Evolutionary conservation across 176 grass and related monocot genomes (phyloP).

Genomic region (Oropetium thomaeum): DNA sequence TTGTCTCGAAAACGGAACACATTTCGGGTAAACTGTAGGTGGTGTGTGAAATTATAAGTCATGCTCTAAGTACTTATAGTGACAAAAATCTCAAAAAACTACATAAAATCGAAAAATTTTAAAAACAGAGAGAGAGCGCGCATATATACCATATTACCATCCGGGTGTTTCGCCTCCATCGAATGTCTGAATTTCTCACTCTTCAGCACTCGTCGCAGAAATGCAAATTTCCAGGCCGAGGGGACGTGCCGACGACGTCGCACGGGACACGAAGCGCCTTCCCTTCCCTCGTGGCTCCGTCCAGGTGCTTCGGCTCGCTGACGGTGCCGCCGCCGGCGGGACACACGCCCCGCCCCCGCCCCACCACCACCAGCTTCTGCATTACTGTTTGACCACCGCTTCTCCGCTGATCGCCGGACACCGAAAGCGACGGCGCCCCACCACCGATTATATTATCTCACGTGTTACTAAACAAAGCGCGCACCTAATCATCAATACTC

Average conservation of each 20-base stretch:
- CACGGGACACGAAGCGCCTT: not conserved
- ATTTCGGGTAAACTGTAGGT: not conserved
- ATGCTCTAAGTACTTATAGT: too few relatives aligned
- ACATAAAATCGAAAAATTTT: not conserved
- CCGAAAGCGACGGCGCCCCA: slow-evolving; percentile 5
- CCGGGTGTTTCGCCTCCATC: too few relatives aligned
- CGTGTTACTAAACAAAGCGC: not conserved
- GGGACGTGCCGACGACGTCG: slow-evolving; percentile 11
- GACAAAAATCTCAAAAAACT: too few relatives aligned
- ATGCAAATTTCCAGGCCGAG: not conserved
- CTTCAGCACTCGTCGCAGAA: not conserved
- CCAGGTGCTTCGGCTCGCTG: not conserved
- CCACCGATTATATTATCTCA: not conserved
- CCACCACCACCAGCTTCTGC: not conserved
- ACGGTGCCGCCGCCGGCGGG: not conserved
- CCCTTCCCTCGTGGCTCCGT: not conserved
- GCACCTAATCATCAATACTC: not conserved
- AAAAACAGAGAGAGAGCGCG: not conserved
- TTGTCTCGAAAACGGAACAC: not conserved
- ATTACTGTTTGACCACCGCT: not conserved
- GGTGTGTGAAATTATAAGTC: too few relatives aligned
- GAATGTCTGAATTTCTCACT: too few relatives aligned
- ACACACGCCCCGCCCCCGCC: too few relatives aligned
- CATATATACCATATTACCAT: not conserved
- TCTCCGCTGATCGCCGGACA: not conserved